Conservation (phyloP, 352 stramenopile genomes). For the Pythium guiyangense region DNA sequence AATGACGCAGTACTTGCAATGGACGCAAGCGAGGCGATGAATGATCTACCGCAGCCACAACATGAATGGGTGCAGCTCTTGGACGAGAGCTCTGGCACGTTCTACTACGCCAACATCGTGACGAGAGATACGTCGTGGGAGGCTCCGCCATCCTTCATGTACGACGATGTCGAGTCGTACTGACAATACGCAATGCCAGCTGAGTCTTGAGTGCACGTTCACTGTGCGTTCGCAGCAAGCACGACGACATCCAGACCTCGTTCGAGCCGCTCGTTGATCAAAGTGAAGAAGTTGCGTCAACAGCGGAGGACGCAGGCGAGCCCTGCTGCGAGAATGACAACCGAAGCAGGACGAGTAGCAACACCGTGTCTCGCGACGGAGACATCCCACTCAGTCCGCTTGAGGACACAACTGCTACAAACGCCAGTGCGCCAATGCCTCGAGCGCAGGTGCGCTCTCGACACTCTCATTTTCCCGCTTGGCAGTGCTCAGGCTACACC, state of each 20-base stretch:
- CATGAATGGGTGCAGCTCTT: conserved; percentile 10
- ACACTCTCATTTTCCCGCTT: too few species aligned
- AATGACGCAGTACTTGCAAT: too few species aligned
- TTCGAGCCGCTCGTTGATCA: not conserved
- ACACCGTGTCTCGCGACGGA: too few species aligned
- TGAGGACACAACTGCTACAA: too few species aligned
- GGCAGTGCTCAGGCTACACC: too few species aligned
- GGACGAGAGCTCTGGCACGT: conserved; percentile 6
- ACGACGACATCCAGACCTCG: conserved; percentile 11
- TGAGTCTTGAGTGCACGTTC: not conserved
- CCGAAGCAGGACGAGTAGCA: too few species aligned
- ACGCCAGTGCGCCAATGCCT: too few species aligned
- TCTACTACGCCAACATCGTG: conserved; percentile 13
- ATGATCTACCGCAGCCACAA: not conserved
- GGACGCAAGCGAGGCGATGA: too few species aligned
- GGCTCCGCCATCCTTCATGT: conserved; percentile 11
- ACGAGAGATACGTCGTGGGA: conserved; percentile 12
- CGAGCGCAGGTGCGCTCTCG: too few species aligned
- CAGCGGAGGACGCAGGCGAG: not conserved
- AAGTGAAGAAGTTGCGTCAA: not conserved
- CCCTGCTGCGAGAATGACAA: not conserved
- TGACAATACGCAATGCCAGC: not conserved
- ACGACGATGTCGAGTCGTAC: not conserved
- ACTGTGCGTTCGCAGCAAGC: conserved; percentile 1
- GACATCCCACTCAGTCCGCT: too few species aligned